Conservation (phyloP, 2,329 filamentous ascomycete species). For the Penicillium sp. region DNA sequence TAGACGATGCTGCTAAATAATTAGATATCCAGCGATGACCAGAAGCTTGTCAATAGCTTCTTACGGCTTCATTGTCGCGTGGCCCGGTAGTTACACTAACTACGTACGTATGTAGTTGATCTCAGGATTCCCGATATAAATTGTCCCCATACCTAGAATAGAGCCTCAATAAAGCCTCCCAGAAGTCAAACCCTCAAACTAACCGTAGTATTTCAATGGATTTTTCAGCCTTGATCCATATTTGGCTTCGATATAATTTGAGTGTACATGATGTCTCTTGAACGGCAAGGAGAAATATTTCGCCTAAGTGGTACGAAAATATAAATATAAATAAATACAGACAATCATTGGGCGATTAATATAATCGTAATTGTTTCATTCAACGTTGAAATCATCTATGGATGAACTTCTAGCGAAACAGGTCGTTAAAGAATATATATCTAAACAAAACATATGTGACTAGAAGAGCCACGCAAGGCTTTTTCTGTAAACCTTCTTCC, state of each 20-base stretch:
- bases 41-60: too few species aligned
- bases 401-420: background rate
- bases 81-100: too few species aligned
- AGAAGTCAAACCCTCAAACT: too few species aligned
- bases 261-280: background rate
- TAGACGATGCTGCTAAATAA: too few species aligned
- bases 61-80: too few species aligned
- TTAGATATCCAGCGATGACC: too few species aligned
- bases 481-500: slow-evolving; percentile 9
- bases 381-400: background rate
- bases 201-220: too few species aligned
- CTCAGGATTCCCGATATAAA: too few species aligned
- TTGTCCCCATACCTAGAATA: too few species aligned
- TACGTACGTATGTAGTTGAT: too few species aligned
- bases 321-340: background rate
- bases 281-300: background rate
- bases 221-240: too few species aligned
- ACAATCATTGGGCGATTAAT: background rate
- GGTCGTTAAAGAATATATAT: background rate
- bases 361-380: background rate
- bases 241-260: background rate
- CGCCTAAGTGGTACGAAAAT: background rate
- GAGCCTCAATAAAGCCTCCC: too few species aligned
- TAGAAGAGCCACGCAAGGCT: slow-evolving; percentile 9
- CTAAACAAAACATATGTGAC: background rate